phyloP scores from a whole-genome alignment of 345 rosid genomes.

The Populus pruinosa region DNA sequence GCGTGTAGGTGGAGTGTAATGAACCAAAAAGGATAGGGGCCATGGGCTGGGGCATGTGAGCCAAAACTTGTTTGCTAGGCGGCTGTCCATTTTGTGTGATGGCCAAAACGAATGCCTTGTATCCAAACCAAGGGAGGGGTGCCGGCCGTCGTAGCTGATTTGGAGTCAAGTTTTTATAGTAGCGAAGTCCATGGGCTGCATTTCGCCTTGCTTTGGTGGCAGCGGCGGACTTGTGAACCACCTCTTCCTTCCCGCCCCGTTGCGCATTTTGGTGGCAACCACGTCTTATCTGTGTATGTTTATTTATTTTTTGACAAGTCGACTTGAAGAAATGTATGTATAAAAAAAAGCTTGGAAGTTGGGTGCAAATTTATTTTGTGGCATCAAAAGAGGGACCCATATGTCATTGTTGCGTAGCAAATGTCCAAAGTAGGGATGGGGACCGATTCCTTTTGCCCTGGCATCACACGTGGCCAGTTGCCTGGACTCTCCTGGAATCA shows the following conservation, averaged over 20 bases:
- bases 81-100: constrained; percentile 12
- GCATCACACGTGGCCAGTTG: constrained; percentile 41
- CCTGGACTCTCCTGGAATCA: constrained; percentile 20
- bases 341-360: background rate
- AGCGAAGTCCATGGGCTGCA: background rate
- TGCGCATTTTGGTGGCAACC: constrained; percentile 21
- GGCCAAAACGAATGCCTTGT: constrained; percentile 15
- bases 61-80: background rate
- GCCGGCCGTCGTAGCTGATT: constrained; percentile 7
- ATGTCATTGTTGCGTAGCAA: constrained; percentile 26
- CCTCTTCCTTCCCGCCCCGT: constrained; percentile 11
- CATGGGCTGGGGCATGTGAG: background rate
- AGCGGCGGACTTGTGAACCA: constrained; percentile 30
- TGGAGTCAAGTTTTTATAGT: background rate
- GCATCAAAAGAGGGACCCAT: constrained; percentile 23
- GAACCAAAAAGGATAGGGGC: background rate
- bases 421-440: constrained; percentile 29
- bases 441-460: constrained; percentile 34
- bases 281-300: background rate
- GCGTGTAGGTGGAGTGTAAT: constrained; percentile 17
- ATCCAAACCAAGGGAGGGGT: constrained; percentile 1
- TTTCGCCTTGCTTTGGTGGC: constrained; percentile 26
- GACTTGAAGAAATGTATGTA: too few relatives aligned
- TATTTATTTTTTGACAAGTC: background rate
- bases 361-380: constrained; percentile 8